Evolutionary conservation across 805 yeast species (phyloP).

Genomic region (Wickerhamiella parazyma): DNA sequence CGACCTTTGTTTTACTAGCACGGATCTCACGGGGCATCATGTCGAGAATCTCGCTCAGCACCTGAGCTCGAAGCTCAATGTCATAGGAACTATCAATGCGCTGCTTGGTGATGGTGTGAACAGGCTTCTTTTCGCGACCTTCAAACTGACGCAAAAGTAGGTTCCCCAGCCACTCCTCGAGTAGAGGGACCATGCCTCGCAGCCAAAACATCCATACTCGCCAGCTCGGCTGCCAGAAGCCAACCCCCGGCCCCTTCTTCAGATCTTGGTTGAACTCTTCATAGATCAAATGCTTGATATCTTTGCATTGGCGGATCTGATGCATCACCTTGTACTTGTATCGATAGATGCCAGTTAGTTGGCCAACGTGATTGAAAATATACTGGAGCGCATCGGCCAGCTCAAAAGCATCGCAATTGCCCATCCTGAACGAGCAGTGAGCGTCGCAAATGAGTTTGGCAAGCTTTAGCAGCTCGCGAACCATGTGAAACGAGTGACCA

Average conservation of each 20-base stretch:
- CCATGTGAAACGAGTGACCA: constrained; percentile 90
- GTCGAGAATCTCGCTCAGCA: constrained; percentile 88
- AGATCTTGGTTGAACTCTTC: constrained; percentile 69
- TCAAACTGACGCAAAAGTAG: constrained; percentile 85
- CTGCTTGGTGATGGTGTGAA: constrained; percentile 89
- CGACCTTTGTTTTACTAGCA: constrained; percentile 72
- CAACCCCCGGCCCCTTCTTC: constrained; percentile 98
- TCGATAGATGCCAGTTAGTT: constrained; percentile 88
- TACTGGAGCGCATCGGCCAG: constrained; percentile 90
- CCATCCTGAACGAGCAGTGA: constrained; percentile 81
- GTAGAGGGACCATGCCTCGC: constrained; percentile 79
- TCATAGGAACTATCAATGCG: constrained; percentile 92
- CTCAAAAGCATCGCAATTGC: constrained; percentile 85
- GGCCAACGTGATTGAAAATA: constrained; percentile 85
- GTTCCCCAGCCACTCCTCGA: constrained; percentile 93
- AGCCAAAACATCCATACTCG: constrained; percentile 86
- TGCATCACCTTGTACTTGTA: constrained; percentile 98
- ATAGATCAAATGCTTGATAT: constrained; percentile 83
- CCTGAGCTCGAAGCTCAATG: constrained; percentile 82
- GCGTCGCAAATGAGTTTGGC: constrained; percentile 81
- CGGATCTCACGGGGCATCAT: constrained; percentile 94
- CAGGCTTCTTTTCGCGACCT: constrained; percentile 84
- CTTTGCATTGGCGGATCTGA: constrained; percentile 91
- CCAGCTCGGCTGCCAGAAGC: constrained; percentile 99
- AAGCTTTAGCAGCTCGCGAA: constrained; percentile 77